Conservation (phyloP, 495 filamentous ascomycete genomes). For the Immersiella caudata region DNA sequence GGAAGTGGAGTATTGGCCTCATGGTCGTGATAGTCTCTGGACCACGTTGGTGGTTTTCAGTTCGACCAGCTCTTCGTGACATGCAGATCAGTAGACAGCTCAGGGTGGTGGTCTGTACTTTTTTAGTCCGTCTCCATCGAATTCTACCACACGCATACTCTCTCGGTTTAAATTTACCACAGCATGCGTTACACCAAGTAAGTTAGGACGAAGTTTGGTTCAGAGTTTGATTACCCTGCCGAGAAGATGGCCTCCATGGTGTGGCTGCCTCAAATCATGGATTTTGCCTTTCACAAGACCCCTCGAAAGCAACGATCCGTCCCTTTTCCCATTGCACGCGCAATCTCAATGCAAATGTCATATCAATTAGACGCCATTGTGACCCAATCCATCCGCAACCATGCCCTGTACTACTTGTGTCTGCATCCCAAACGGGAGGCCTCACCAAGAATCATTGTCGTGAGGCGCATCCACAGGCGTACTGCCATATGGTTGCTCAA, state of each 20-base stretch:
- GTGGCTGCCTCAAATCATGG: slow-evolving; percentile 32
- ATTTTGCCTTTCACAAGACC: slow-evolving; percentile 29
- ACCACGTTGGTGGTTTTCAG: too few relatives aligned
- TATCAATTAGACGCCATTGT: slow-evolving; percentile 42
- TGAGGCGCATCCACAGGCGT: neutral
- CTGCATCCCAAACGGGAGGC: slow-evolving; percentile 27
- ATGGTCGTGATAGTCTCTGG: too few relatives aligned
- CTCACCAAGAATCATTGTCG: slow-evolving; percentile 4
- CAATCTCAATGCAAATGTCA: slow-evolving; percentile 41
- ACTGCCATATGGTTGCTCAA: neutral
- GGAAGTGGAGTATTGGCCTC: too few relatives aligned
- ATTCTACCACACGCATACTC: too few relatives aligned
- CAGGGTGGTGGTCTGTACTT: too few relatives aligned
- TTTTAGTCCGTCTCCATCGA: too few relatives aligned
- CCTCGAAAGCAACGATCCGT: slow-evolving; percentile 31
- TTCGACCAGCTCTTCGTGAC: too few relatives aligned
- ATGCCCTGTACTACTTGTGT: slow-evolving; percentile 24
- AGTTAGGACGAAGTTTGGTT: slow-evolving; percentile 9
- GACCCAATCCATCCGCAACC: slow-evolving; percentile 39
- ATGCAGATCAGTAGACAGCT: too few relatives aligned
- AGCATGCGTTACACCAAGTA: neutral
- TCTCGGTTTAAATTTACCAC: neutral
- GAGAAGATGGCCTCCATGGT: slow-evolving; percentile 31
- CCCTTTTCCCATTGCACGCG: slow-evolving; percentile 35
- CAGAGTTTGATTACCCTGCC: slow-evolving; percentile 31